Conservation (phyloP, 495 filamentous ascomycete species). For the Penicillium paradoxum region DNA sequence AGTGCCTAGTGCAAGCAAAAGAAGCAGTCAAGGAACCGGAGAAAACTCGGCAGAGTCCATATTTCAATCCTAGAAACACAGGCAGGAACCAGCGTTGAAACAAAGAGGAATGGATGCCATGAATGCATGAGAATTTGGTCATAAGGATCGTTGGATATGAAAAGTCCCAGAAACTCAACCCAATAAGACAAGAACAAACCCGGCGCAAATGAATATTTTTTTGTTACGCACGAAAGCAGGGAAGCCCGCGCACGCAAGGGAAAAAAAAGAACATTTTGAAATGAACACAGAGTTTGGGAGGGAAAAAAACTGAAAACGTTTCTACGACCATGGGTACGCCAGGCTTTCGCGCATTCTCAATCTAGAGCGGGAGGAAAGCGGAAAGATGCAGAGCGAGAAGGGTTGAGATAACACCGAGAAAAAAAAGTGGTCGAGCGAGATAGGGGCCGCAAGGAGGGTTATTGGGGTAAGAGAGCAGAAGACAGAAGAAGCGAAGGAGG, state of each 20-base stretch:
- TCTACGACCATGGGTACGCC: constrained; percentile 47
- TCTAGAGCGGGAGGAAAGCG: constrained; percentile 25
- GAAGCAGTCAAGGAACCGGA: not conserved
- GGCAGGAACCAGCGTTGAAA: not conserved
- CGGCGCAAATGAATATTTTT: constrained; percentile 3
- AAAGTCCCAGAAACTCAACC: constrained; percentile 27
- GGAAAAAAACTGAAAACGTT: constrained; percentile 28
- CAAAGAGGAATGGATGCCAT: constrained; percentile 32
- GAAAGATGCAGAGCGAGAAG: constrained; percentile 29
- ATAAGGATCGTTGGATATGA: constrained; percentile 45
- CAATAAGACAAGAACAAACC: constrained; percentile 12
- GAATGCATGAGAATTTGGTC: constrained; percentile 40
- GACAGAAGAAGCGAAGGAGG: not conserved
- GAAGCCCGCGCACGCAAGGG: constrained; percentile 2
- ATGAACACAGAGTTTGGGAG: constrained; percentile 4
- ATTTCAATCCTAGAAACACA: constrained; percentile 16
- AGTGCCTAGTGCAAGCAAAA: not conserved
- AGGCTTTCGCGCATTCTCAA: constrained; percentile 32
- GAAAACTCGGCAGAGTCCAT: constrained; percentile 1
- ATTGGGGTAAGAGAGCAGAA: not conserved
- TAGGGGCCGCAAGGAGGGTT: constrained; percentile 8
- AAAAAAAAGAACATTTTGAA: constrained; percentile 1
- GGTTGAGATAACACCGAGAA: constrained; percentile 25
- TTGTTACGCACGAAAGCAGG: constrained; percentile 5
- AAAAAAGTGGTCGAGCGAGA: constrained; percentile 11